Base-by-base conservation (phyloP, 208 protist genomes). In the Acanthamoeba castellanii region DNA sequence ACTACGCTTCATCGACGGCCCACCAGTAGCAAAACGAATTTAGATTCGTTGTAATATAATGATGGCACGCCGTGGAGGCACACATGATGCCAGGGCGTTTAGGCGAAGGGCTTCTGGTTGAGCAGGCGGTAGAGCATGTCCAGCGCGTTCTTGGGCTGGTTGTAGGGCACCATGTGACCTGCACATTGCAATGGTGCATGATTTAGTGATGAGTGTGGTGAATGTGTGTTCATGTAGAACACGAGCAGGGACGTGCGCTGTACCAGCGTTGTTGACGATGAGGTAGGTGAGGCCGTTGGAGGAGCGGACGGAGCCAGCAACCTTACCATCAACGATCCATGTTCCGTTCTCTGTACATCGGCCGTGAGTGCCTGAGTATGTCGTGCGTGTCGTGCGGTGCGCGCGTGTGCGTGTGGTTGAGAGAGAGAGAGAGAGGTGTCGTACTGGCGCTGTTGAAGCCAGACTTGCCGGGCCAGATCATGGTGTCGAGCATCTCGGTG, bases 151-250 rank as follows among this genome's bases (percentile, higher is more conserved):
- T 92, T 68, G 87, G 87, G 87, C 64, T 92, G 87, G 45, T 76
- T 76, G 61, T 76, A 50, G 16, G 87, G 87, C 55, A 92, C 87
- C 87, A 92, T 92, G 61, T 92, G 87, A 34, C 87, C 87, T 64
- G 52, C n/a, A n/a, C 13, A 27, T 20, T 9, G 22, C 27, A 2
- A 68, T 68, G 61, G 61, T n/a, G n/a, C n/a, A 22, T 0, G 61
- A 1, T 3, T 68, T 68, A 57, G 52, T 57, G 52, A 57, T 57
- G 52, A 57, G 7, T 57, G 14, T 20, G 11, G 14, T 20, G 52
- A 1, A 11, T 18, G 14, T 18, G 6, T 11, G 11, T 18, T 57
- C 52, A 18, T 57, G 11, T 18, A 57, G 52, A 64, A 27, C 20
- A 27, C 57, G 27, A 57, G 72, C 18, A 50, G 13, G 76, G 45